Base-by-base conservation (phyloP, 768 basidiomycete species). In the Trametes gibbosa region DNA sequence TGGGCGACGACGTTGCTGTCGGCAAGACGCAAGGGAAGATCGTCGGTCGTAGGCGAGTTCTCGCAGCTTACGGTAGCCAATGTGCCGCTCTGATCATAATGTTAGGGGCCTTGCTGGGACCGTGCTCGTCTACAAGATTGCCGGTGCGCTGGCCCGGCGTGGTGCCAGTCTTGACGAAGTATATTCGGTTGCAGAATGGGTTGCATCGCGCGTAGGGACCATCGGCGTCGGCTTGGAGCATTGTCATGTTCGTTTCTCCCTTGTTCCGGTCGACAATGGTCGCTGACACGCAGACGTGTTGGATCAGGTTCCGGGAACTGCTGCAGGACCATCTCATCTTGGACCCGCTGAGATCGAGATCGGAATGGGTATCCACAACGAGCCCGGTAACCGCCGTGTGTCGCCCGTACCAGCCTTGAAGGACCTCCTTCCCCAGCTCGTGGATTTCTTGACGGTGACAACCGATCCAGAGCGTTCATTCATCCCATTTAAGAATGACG, bases 331-430 rank as follows among this genome's bases (percentile, higher is more conserved):
- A 35, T 80, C 82, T 13, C 79, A 84, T 68, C 77, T 94, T 23
- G 77, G 76, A 3, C 66, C 72, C 13, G 74, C 80, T 21, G 90
- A 93, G 70, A 83, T 94, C 53, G 94, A 96, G 73, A 87, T 96
- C 58, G 94, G 94, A 17, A 84, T 92, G 78, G 90, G 94, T 13
- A 90, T 96, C 56, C 94, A 96, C 75, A 96, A 96, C 66, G 94
- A 96, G 74, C 83, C 85, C 47, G 94, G 90, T 8, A 80, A 85
- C 62, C 75, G 77, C 41, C 85, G 85, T 27, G 64, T 89, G 35
- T 85, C 86, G 0, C 90, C 89, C 4, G 77, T 87, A 2, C 92
- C 93, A 0, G 79, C 86, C 10, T 80, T 91, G 47, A 77, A 81
- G 16, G 77, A 87, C 61, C 83, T 95, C 55, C 76, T 95, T 45